Conservation (phyloP, 352 stramenopile species). For the Globisporangium lucens region DNA sequence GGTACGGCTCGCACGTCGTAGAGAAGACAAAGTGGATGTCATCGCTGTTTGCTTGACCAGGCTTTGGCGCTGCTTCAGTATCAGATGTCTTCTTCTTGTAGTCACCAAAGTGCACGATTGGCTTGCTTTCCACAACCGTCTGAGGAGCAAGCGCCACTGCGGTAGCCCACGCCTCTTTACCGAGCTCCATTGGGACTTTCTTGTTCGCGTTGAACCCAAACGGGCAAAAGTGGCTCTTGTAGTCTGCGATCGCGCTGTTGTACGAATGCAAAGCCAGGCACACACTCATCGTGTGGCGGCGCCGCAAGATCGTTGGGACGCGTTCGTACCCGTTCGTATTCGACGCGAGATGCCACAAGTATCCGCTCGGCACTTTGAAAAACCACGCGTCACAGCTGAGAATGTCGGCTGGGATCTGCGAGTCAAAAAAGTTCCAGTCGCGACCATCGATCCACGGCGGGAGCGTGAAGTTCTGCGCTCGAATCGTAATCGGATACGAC, state of each 20-base stretch:
- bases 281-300: conserved; percentile 72
- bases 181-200: conserved; percentile 56
- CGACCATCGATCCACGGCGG: conserved; percentile 75
- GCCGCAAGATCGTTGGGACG: conserved; percentile 74
- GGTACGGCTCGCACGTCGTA: conserved; percentile 52
- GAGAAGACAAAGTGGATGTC: conserved; percentile 79
- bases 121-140: conserved; percentile 26
- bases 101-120: conserved; percentile 41
- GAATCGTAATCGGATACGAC: conserved; percentile 76
- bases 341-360: conserved; percentile 69
- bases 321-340: conserved; percentile 76
- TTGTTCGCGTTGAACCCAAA: conserved; percentile 72
- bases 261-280: conserved; percentile 67
- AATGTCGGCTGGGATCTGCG: conserved; percentile 57
- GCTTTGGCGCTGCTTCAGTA: conserved; percentile 4
- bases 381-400: conserved; percentile 74
- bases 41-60: conserved; percentile 44
- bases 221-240: conserved; percentile 50
- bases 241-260: conserved; percentile 56
- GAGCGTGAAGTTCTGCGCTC: conserved; percentile 68
- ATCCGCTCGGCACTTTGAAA: conserved; percentile 45
- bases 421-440: conserved; percentile 69
- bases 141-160: conserved; percentile 39
- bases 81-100: conserved; percentile 31
- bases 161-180: conserved; percentile 38